Base-by-base conservation (phyloP, 345 rosid genomes). In the Mangifera indica region DNA sequence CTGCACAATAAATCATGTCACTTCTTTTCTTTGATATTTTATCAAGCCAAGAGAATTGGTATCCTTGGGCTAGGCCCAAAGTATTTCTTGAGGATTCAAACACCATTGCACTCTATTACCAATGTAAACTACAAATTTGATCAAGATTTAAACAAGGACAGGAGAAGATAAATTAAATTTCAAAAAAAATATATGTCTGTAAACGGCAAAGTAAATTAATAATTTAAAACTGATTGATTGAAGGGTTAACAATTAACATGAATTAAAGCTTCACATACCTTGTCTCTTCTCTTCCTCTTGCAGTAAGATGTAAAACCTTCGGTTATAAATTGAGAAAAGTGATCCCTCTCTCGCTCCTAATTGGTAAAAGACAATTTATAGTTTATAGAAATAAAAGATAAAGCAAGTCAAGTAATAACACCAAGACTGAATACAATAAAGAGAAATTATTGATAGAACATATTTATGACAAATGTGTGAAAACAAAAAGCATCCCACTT, bases 311-410 rank as follows among this genome's bases (percentile, higher is more conserved):
- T 87, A 81, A 91, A 90, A 42, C 96, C 94, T 85, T 96, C 98
- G 0, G 99, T 96, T 67, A 96, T 89, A 76, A 96, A 96, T 72
- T 91, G 97, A 60, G 99, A 96, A 78, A 93, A 93, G 87, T 96
- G 99, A 75, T 93, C 97, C 81, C 99, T 88, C 81, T 96, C 98
- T 55, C 75, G 88, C 79, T 93, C 99, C 99, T 96, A 80, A 66
- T 82, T 58, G 49, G 73, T 51, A 24, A 53, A 26, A 49, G 62
- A 78, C 48, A 25, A 58, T 55, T 44, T 45, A 67, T 20, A 17
- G 60, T 48, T 24, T 66, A 57, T 42, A 32, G n/a, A 10, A 34
- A 69, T 11, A 21, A 60, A 67, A 44, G 7, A 55, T 45, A 49
- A 24, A 9, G 44, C 54, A 53, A 17, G n/a, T 25, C 62, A 46